Evolutionary conservation across 495 filamentous ascomycete genomes (phyloP), one percentile per base, ranked within the genome.

Genomic region (Aspergillus baeticus): DNA sequence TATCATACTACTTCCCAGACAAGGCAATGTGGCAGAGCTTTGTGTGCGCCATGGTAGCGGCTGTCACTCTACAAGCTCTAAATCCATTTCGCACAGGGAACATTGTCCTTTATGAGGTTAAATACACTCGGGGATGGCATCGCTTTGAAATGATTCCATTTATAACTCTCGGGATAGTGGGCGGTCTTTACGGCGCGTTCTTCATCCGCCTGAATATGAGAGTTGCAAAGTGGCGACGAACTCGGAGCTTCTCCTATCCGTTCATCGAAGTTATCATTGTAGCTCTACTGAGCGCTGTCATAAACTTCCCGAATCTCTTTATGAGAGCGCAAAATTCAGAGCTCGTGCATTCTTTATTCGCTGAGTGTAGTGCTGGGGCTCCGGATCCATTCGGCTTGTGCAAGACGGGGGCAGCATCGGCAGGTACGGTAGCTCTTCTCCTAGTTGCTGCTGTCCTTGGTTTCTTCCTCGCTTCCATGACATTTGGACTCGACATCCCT

Each of bases 11-110:
- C 69, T 98, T 98, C 60, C 94, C 94, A 1, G 94, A 98, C 65
- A 98, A 97, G 68, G 96, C 94, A 1, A 98, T 98, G 94, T 98
- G 94, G 94, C 93, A 97, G 67, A 96, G 91, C 67, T 98, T 98
- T 72, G 94, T 98, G 15, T 96, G 93, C 63, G 94, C 94, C 63
- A 98, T 98, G 92, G 88, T 96, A 10, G 94, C 94, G 14, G 92
- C 95, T 14, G 90, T 98, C 8, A 91, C 90, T 14, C 72, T 98
- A 23, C 93, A 98, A 68, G 90, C 90, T 26, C 81, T 96, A 52
- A 92, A 98, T 66, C 94, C 94, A 11, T 98, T 98, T 69, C 83
- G 94, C 37, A 96, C 93, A 3, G 94, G 95, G 17, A 97, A 98
- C 65, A 86, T 98, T 51, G 94, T 98, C 47, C 75, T 98, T 15